phyloP scores from a whole-genome alignment of 2,329 filamentous ascomycete species.

The Aspergillus sp. region DNA sequence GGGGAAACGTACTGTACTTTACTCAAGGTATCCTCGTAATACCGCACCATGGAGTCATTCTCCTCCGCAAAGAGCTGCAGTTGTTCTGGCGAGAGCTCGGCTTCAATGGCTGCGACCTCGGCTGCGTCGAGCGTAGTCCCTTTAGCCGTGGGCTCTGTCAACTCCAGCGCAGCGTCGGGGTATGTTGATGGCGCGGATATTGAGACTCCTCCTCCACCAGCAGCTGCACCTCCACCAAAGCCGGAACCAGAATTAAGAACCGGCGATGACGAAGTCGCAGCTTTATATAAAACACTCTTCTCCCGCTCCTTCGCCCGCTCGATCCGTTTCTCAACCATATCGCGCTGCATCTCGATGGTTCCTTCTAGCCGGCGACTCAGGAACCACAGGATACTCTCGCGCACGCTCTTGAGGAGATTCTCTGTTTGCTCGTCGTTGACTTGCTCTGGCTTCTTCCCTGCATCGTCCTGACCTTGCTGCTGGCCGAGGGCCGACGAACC shows the following conservation, averaged over 20 bases:
- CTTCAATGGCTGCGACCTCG: constrained; percentile 44
- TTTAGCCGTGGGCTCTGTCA: neutral
- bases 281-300: constrained; percentile 78
- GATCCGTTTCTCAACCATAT: constrained; percentile 90
- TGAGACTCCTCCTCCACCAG: neutral
- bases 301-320: constrained; percentile 85
- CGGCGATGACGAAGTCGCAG: constrained; percentile 14
- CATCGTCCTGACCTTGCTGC: constrained; percentile 54
- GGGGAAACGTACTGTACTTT: constrained; percentile 75
- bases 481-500: constrained; percentile 33
- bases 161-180: neutral
- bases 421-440: constrained; percentile 68
- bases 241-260: constrained; percentile 11
- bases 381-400: constrained; percentile 83
- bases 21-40: constrained; percentile 90
- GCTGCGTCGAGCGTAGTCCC: constrained; percentile 25
- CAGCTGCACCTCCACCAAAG: neutral
- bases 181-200: constrained; percentile 5
- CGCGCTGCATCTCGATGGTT: constrained; percentile 74
- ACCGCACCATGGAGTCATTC: constrained; percentile 87
- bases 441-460: constrained; percentile 64
- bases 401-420: constrained; percentile 65
- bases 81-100: constrained; percentile 76
- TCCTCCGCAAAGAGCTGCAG: constrained; percentile 90
- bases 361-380: constrained; percentile 72